Percentiles rank a stretch among this genome's conserved stretches.
Evolutionary conservation across 441 rosid genomes (phyloP).

Genomic region (Biscutella laevigata): DNA sequence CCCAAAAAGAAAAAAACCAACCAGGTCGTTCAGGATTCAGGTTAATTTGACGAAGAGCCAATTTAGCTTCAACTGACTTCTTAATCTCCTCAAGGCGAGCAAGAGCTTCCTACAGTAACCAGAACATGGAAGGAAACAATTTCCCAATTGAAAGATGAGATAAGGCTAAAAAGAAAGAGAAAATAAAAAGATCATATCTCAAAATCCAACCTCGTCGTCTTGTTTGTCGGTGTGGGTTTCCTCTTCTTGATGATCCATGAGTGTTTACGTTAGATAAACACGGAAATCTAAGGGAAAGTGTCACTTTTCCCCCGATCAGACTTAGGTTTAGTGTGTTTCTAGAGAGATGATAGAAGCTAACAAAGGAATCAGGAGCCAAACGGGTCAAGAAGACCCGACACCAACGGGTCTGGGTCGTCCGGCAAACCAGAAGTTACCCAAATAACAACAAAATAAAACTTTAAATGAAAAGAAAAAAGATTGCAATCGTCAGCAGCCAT

Average conservation of each 20-base stretch:
- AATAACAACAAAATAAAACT: no score
- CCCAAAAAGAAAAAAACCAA: constrained; percentile 10
- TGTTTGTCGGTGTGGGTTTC: constrained; percentile 55
- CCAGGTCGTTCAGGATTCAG: constrained; percentile 95
- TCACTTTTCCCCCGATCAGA: constrained; percentile 9
- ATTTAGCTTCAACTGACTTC: constrained; percentile 64
- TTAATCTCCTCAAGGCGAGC: constrained; percentile 71
- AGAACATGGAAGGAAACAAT: background rate
- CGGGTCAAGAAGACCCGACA: constrained; percentile 5
- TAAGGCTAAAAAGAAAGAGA: background rate
- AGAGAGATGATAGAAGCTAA: constrained; percentile 2
- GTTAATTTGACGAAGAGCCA: constrained; percentile 85
- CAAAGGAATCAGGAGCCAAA: background rate
- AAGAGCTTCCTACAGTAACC: constrained; percentile 60
- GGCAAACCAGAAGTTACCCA: no score
- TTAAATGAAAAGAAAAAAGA: no score
- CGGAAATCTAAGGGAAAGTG: background rate
- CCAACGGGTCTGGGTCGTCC: no score
- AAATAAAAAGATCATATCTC: background rate
- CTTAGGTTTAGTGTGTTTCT: constrained; percentile 6
- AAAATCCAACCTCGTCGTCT: constrained; percentile 63
- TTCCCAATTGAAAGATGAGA: background rate
- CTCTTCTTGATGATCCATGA: constrained; percentile 69
- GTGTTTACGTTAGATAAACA: background rate
- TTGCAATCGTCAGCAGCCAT: background rate